These are phyloP conservation scores for Triangularia verruculosa DNA, from an alignment of 2,329 filamentous ascomycete genomes.

Conservation along the genomic window DNA sequence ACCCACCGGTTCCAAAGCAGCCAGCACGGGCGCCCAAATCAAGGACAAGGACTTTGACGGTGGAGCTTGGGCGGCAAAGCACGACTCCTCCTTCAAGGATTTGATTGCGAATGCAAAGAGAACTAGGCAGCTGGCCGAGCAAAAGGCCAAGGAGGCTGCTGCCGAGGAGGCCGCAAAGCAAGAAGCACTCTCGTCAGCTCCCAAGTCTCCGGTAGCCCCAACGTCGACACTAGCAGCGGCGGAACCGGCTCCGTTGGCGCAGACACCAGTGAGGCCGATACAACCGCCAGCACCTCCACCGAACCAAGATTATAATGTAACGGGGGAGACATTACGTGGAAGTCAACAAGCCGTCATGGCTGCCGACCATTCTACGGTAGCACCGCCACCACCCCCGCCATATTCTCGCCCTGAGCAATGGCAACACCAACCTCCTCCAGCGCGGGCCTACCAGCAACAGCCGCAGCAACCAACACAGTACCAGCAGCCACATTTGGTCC, in stretches of 20 bases:
- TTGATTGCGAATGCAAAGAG: constrained; percentile 73
- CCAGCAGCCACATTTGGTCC: not conserved
- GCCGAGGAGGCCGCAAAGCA: not conserved
- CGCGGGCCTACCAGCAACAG: not conserved
- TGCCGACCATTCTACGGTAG: not conserved
- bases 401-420: not conserved
- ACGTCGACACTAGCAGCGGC: not conserved
- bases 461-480: not conserved
- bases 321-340: not conserved
- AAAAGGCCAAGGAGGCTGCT: constrained; percentile 24
- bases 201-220: not conserved
- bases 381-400: not conserved
- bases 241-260: not conserved
- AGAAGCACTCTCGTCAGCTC: not conserved
- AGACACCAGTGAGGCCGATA: not conserved
- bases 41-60: constrained; percentile 89
- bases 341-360: not conserved
- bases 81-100: constrained; percentile 73
- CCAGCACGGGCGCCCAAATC: constrained; percentile 49
- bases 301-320: not conserved
- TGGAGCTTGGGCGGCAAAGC: constrained; percentile 67
- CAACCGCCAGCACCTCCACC: not conserved
- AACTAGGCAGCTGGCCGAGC: constrained; percentile 45
- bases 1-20: constrained; percentile 37
- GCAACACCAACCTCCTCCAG: not conserved